These are phyloP conservation scores for Chalaropsis ovoidea DNA, from an alignment of 2,329 filamentous ascomycete genomes.

Conservation along the genomic window DNA sequence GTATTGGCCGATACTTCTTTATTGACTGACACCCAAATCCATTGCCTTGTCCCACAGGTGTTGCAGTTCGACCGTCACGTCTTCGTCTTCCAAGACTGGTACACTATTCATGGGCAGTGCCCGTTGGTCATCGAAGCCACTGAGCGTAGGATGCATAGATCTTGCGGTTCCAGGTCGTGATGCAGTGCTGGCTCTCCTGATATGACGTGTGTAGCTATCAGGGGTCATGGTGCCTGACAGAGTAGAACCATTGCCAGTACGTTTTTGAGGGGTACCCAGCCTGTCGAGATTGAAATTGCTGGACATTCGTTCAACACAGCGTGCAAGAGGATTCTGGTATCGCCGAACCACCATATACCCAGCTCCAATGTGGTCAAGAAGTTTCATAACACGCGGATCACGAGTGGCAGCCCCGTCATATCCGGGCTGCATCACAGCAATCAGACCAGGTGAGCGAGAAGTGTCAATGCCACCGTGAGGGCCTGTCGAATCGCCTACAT, in stretches of 20 bases:
- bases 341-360: conserved; percentile 65
- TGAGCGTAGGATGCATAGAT: conserved; percentile 31
- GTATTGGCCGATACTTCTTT: conserved; percentile 28
- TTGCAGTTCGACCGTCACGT: conserved; percentile 43
- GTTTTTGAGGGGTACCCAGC: neutral
- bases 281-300: conserved; percentile 20
- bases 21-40: conserved; percentile 47
- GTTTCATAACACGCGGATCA: conserved; percentile 53
- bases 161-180: conserved; percentile 35
- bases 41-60: conserved; percentile 53
- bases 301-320: conserved; percentile 43
- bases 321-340: conserved; percentile 59
- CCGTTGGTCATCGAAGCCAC: conserved; percentile 17
- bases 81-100: conserved; percentile 39
- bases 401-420: conserved; percentile 43
- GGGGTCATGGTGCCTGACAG: neutral
- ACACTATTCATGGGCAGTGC: conserved; percentile 6
- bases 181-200: conserved; percentile 18
- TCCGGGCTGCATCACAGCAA: conserved; percentile 42
- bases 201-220: conserved; percentile 2
- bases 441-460: conserved; percentile 38
- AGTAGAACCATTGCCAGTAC: neutral
- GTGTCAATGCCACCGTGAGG: conserved; percentile 31
- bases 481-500: conserved; percentile 38
- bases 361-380: conserved; percentile 59